Percentiles rank a stretch among this genome's conserved stretches.
These are phyloP conservation scores for Macrolepiota dolichaula DNA, from an alignment of 768 basidiomycete species.

Conservation along the genomic window DNA sequence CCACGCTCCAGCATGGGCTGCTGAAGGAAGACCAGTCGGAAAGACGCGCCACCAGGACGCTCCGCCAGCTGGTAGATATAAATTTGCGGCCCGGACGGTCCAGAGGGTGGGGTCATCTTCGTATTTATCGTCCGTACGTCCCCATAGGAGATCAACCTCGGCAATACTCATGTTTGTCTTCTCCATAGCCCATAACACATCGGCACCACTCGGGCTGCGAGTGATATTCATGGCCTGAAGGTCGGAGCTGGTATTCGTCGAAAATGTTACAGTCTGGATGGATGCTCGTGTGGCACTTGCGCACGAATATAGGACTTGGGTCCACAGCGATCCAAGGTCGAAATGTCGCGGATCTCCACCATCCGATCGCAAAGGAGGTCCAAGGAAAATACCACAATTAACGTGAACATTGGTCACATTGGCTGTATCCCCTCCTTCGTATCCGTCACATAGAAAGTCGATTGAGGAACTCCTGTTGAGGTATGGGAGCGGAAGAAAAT, in stretches of 20 bases:
- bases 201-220: not conserved
- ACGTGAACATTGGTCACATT: slow-evolving; percentile 19
- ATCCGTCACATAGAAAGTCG: slow-evolving; percentile 14
- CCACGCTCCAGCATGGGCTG: not conserved
- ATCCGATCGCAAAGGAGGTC: slow-evolving; percentile 16
- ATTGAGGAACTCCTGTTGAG: not conserved
- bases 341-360: slow-evolving; percentile 14
- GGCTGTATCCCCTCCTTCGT: slow-evolving; percentile 15
- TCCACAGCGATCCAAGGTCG: slow-evolving; percentile 16
- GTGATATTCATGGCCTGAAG: not conserved
- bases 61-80: slow-evolving; percentile 3
- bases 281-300: slow-evolving; percentile 16
- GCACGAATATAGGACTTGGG: slow-evolving; percentile 17
- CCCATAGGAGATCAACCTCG: not conserved
- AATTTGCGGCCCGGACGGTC: not conserved
- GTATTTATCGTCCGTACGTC: not conserved
- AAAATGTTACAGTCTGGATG: not conserved
- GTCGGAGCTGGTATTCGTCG: not conserved
- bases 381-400: slow-evolving; percentile 15
- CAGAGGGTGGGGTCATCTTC: not conserved
- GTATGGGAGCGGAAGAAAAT: not conserved
- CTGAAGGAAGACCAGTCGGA: not conserved
- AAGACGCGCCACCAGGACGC: not conserved
- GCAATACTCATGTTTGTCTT: not conserved
- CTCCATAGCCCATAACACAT: not conserved